Evolutionary conservation across 2,329 filamentous ascomycete genomes (phyloP).

Genomic region (Hymenoscyphus repandus): DNA sequence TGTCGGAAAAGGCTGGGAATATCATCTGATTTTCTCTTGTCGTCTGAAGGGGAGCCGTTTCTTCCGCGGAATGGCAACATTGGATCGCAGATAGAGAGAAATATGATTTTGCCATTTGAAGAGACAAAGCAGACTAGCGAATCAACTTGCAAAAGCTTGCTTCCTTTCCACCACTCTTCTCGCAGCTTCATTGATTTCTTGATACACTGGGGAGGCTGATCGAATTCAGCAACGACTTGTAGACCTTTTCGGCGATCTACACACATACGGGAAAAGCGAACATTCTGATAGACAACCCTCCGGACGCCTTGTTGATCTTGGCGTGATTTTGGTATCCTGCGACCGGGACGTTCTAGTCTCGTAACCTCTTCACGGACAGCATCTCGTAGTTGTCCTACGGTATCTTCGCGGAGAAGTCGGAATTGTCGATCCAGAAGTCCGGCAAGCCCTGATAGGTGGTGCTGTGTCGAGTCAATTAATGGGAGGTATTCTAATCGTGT

Average conservation of each 20-base stretch:
- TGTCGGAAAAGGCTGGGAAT: constrained; percentile 26
- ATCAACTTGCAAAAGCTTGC: constrained; percentile 44
- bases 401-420: constrained; percentile 50
- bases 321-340: constrained; percentile 33
- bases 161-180: constrained; percentile 45
- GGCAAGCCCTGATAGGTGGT: constrained; percentile 39
- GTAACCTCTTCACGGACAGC: constrained; percentile 37
- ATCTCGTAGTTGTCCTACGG: constrained; percentile 47
- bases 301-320: constrained; percentile 33
- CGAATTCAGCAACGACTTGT: constrained; percentile 40
- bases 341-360: constrained; percentile 30
- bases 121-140: constrained; percentile 46
- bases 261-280: constrained; percentile 15
- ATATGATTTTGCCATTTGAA: constrained; percentile 34
- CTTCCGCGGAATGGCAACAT: constrained; percentile 6
- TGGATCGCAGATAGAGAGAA: constrained; percentile 37
- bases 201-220: constrained; percentile 36
- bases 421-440: constrained; percentile 52
- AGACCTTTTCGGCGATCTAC: constrained; percentile 35
- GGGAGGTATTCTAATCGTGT: constrained; percentile 41
- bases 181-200: constrained; percentile 29
- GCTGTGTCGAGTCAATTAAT: constrained; percentile 33
- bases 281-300: constrained; percentile 25
- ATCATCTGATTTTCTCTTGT: constrained; percentile 14
- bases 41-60: constrained; percentile 15